Evolutionary conservation across 805 yeast genomes (phyloP).

Genomic region (Lachancea mirantina): DNA sequence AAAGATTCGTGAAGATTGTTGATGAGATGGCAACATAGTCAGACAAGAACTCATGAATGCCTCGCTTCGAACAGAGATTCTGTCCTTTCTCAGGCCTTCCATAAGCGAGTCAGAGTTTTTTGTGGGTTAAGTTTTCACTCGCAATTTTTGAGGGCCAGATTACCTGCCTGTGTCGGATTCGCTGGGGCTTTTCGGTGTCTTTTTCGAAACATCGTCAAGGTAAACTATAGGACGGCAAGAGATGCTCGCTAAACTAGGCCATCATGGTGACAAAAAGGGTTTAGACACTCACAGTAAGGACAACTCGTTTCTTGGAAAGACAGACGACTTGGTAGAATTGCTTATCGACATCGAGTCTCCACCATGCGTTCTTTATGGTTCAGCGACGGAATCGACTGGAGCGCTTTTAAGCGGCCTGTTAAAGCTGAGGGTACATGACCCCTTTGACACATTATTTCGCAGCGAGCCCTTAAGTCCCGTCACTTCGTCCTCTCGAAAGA

Average conservation of each 20-base stretch:
- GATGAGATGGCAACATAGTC: too few relatives aligned
- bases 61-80: too few relatives aligned
- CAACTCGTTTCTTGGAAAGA: constrained; percentile 8
- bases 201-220: too few relatives aligned
- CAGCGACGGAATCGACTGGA: constrained; percentile 72
- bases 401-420: constrained; percentile 78
- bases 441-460: constrained; percentile 13
- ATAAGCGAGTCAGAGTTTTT: too few relatives aligned
- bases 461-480: constrained; percentile 15
- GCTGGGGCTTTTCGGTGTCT: too few relatives aligned
- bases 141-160: too few relatives aligned
- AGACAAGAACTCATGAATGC: too few relatives aligned
- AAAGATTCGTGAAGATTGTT: too few relatives aligned
- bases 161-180: too few relatives aligned
- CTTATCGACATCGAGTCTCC: constrained; percentile 77
- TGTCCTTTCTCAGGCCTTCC: too few relatives aligned
- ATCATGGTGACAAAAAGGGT: constrained; percentile 5
- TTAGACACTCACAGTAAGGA: constrained; percentile 7
- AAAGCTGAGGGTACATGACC: constrained; percentile 44
- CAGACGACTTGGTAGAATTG: constrained; percentile 37
- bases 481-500: constrained; percentile 11
- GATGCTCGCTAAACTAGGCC: constrained; percentile 15
- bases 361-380: constrained; percentile 80
- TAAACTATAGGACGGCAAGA: too few relatives aligned
- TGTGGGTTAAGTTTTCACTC: too few relatives aligned